Percentiles rank a stretch among this genome's conserved stretches.
phyloP scores from a whole-genome alignment of 768 basidiomycete species.

The Auriscalpium microsporum region DNA sequence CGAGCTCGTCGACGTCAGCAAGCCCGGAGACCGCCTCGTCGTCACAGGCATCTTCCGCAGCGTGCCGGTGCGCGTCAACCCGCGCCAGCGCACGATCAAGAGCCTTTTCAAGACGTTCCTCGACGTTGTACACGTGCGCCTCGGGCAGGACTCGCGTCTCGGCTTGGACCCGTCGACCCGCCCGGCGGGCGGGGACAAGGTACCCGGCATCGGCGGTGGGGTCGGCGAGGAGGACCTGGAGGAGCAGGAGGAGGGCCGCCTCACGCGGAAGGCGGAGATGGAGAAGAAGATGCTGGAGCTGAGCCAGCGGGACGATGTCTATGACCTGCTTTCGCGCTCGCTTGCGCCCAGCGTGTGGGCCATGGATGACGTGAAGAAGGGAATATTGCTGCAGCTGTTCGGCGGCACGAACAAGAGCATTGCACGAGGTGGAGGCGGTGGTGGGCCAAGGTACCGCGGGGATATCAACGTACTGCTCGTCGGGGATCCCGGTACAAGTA shows the following conservation, averaged over 20 bases:
- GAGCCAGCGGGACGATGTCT: constrained; percentile 70
- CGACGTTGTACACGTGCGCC: constrained; percentile 87
- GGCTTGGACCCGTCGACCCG: constrained; percentile 77
- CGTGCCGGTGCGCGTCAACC: constrained; percentile 91
- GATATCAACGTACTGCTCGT: constrained; percentile 97
- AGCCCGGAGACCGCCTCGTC: constrained; percentile 88
- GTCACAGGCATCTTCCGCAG: constrained; percentile 94
- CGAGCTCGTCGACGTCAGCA: constrained; percentile 92
- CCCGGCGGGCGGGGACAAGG: constrained; percentile 54
- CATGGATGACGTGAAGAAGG: constrained; percentile 99
- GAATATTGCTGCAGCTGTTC: constrained; percentile 90
- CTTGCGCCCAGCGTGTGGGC: constrained; percentile 95
- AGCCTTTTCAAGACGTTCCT: constrained; percentile 96
- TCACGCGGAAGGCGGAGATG: constrained; percentile 51
- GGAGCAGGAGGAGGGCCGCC: constrained; percentile 34
- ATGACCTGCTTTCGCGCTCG: constrained; percentile 74
- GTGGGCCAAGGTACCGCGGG: constrained; percentile 92
- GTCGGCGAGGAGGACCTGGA: constrained; percentile 54
- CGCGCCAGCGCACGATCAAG: constrained; percentile 84
- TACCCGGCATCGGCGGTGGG: constrained; percentile 60
- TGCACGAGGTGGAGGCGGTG: constrained; percentile 85
- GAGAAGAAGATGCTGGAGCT: constrained; percentile 72
- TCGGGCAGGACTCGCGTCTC: constrained; percentile 56
- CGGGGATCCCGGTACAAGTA: constrained; percentile 95
- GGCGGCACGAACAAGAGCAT: constrained; percentile 98